Evolutionary conservation across 176 grass and related monocot genomes (phyloP).

Genomic region (Zoysia japonica): DNA sequence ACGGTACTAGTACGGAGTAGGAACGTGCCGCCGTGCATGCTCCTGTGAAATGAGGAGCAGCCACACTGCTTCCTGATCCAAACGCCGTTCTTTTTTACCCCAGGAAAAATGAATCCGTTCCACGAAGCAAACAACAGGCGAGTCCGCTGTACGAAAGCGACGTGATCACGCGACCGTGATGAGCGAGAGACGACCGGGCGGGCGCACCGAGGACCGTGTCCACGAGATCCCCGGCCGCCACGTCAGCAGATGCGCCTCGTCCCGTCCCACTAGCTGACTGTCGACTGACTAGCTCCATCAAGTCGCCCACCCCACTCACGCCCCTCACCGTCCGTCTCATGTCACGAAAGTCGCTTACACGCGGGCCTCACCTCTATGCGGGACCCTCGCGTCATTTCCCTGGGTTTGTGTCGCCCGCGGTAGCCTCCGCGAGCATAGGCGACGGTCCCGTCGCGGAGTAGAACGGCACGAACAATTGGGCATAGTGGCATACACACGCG

Average conservation of each 20-base stretch:
- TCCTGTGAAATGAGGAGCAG: too few species aligned
- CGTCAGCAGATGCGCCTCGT: conserved; percentile 26
- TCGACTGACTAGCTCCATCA: conserved; percentile 31
- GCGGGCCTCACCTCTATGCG: fast-evolving
- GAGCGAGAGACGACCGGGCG: background rate
- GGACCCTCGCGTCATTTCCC: background rate
- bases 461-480: conserved; percentile 17
- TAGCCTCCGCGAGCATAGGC: background rate
- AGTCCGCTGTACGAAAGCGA: conserved; percentile 25
- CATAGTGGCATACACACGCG: conserved; percentile 27
- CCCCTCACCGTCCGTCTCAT: too few species aligned
- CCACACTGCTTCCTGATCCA: too few species aligned
- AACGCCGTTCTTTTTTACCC: too few species aligned
- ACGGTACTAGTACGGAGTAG: too few species aligned
- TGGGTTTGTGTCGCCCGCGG: too few species aligned
- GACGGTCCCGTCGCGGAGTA: conserved; percentile 23
- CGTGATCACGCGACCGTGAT: conserved; percentile 25
- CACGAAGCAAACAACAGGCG: too few species aligned
- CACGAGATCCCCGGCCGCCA: conserved; percentile 31
- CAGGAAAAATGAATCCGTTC: too few species aligned
- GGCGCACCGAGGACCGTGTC: conserved; percentile 39
- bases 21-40: too few species aligned
- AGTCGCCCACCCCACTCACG: conserved; percentile 34
- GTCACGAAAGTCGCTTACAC: too few species aligned
- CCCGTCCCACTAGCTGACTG: conserved; percentile 5